Evolutionary conservation across 164 flowering plant genomes (phyloP), one percentile per base, ranked within the genome.

Genomic region (Piper longum): DNA sequence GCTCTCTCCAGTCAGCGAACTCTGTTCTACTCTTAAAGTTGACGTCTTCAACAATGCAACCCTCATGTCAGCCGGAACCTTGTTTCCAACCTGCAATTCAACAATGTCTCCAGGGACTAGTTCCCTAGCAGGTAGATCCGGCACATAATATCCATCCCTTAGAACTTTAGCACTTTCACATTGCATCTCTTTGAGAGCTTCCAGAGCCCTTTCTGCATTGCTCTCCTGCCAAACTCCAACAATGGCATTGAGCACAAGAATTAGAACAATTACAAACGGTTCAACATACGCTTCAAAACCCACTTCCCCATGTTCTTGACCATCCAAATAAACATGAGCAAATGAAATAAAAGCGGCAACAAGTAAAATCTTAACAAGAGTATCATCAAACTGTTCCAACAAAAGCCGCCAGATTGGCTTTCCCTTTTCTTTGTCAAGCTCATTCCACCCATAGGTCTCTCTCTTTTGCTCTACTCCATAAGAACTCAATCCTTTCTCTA

Each of bases 221-320:
- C 73, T 83, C 80, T 91, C 97, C 71, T 91, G 97, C 96, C 93
- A 88, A 39, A 91, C 93, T 36, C 97, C 97, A 66, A 91, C 97
- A 69, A 88, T 69, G 16, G 96, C 97, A 68, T 91, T 91, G 26
- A 91, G 81, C 52, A 88, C 74, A 41, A 91, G 73, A 54, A 91
- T 88, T 75, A 85, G 51, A 3, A 91, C 72, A 61, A 91, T 91
- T 63, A 91, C 97, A 43, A 86, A 67, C 0, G 97, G 96, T 66
- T 91, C 96, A 41, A 91, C 88, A 76, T 81, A 91, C 12, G 88
- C 83, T 72, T 85, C 85, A 16, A 86, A 75, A 7, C 88, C 83
- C 1, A 76, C 60, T 13, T 80, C 84, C 57, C 73, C 82, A 7
- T 77, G 64, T 56, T 85, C 89, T 26, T 65, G 43, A 52, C 75